Evolutionary conservation across 495 filamentous ascomycete genomes (phyloP).

Genomic region (Apiosordaria backusii): DNA sequence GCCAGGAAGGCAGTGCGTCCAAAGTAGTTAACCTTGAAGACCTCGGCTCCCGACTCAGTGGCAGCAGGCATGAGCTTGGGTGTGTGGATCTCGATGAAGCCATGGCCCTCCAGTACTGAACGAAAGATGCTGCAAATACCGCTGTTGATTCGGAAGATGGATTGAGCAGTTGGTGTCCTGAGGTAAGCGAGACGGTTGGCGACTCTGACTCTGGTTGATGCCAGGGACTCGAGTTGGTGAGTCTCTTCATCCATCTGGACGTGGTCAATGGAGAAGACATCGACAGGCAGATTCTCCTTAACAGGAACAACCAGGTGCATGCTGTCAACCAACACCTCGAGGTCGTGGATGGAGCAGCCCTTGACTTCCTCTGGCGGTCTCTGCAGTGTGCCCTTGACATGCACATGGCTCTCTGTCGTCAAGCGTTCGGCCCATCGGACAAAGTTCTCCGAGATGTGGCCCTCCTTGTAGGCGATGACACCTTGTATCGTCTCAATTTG

Average conservation of each 20-base stretch:
- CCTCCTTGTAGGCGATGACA: conserved; percentile 57
- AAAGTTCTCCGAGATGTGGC: conserved; percentile 68
- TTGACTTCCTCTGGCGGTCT: conserved; percentile 72
- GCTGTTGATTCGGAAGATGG: conserved; percentile 76
- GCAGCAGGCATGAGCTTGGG: conserved; percentile 88
- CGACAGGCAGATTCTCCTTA: conserved; percentile 67
- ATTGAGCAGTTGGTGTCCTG: conserved; percentile 78
- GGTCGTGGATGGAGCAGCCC: conserved; percentile 68
- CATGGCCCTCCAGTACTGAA: conserved; percentile 67
- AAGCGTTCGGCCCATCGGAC: conserved; percentile 82
- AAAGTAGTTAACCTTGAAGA: conserved; percentile 96
- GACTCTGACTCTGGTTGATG: conserved; percentile 50
- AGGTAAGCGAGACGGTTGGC: conserved; percentile 84
- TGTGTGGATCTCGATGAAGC: conserved; percentile 89
- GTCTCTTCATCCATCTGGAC: conserved; percentile 38
- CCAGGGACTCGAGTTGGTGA: conserved; percentile 39
- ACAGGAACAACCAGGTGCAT: conserved; percentile 64
- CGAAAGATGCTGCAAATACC: conserved; percentile 79
- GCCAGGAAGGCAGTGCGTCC: conserved; percentile 83
- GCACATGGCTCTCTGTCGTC: conserved; percentile 74
- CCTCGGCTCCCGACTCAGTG: conserved; percentile 86
- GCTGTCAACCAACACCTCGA: conserved; percentile 76
- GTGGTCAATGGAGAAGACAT: conserved; percentile 51
- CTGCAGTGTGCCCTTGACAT: conserved; percentile 72
- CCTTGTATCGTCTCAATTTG: conserved; percentile 80